These are phyloP conservation scores for Xylaria venustula DNA, from an alignment of 495 filamentous ascomycete species.

Conservation along the genomic window DNA sequence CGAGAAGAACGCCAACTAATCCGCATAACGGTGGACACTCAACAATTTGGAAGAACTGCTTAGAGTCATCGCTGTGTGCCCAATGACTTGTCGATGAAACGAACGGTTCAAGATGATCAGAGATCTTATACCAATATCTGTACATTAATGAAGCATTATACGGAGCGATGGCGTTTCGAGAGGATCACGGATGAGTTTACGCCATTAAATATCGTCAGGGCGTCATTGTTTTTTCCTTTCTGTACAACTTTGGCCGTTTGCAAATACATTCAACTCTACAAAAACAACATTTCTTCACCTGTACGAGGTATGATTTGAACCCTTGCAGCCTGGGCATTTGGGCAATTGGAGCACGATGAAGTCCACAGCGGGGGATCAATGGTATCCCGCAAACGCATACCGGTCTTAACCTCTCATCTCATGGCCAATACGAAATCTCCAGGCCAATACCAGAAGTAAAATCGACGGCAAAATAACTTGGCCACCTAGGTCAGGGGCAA, in stretches of 20 bases:
- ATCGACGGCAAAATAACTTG: neutral
- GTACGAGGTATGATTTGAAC: too few relatives aligned
- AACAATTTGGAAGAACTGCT: neutral
- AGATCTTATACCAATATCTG: conserved; percentile 1
- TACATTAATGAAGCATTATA: conserved; percentile 28
- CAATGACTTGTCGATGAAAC: neutral
- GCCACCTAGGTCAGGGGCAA: too few relatives aligned
- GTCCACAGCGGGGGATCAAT: too few relatives aligned
- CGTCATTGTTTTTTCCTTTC: neutral
- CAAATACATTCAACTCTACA: conserved; percentile 12
- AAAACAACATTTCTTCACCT: neutral
- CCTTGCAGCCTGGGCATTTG: too few relatives aligned
- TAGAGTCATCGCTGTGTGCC: neutral
- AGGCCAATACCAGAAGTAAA: neutral
- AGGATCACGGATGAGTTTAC: conserved; percentile 15
- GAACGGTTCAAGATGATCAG: neutral
- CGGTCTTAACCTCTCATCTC: too few relatives aligned
- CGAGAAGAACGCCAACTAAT: conserved; percentile 60
- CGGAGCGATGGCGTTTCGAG: conserved; percentile 31
- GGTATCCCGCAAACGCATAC: too few relatives aligned
- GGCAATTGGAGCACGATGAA: too few relatives aligned
- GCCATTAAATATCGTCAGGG: conserved; percentile 14
- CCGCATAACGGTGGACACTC: neutral
- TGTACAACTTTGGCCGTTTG: neutral
- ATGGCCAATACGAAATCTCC: too few relatives aligned